Evolutionary conservation across 2,329 filamentous ascomycete genomes (phyloP).

Genomic region (Aspergillus quadricinctus): DNA sequence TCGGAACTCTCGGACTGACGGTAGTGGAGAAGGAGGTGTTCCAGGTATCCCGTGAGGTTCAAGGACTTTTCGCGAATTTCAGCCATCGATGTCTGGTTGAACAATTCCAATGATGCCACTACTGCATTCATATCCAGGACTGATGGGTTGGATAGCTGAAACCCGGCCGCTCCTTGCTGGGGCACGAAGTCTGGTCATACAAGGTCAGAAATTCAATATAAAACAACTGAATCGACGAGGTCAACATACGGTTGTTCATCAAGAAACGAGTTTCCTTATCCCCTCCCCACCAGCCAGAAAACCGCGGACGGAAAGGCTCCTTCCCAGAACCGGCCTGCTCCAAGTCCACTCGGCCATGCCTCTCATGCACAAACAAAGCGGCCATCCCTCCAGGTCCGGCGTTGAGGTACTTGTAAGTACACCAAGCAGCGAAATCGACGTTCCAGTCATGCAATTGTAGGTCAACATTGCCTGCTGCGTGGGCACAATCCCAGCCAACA

Average conservation of each 20-base stretch:
- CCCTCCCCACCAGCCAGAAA: conserved; percentile 84
- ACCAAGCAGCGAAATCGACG: conserved; percentile 90
- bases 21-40: conserved; percentile 55
- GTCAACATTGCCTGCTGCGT: conserved; percentile 79
- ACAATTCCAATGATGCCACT: conserved; percentile 67
- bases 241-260: conserved; percentile 64
- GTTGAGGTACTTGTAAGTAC: conserved; percentile 92
- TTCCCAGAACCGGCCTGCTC: conserved; percentile 34
- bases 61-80: conserved; percentile 67
- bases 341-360: conserved; percentile 52
- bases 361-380: conserved; percentile 74
- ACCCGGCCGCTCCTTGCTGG: conserved; percentile 72
- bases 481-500: conserved; percentile 84
- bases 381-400: conserved; percentile 77
- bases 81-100: conserved; percentile 65
- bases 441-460: conserved; percentile 79
- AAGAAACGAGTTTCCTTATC: conserved; percentile 72
- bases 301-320: conserved; percentile 57
- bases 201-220: background rate
- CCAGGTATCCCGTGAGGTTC: conserved; percentile 70
- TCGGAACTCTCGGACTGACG: conserved; percentile 24
- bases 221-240: background rate
- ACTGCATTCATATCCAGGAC: conserved; percentile 75
- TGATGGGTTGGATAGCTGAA: conserved; percentile 79
- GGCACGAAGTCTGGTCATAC: conserved; percentile 59